Evolutionary conservation across 768 basidiomycete genomes (phyloP).

Genomic region (Leccinum boreale): DNA sequence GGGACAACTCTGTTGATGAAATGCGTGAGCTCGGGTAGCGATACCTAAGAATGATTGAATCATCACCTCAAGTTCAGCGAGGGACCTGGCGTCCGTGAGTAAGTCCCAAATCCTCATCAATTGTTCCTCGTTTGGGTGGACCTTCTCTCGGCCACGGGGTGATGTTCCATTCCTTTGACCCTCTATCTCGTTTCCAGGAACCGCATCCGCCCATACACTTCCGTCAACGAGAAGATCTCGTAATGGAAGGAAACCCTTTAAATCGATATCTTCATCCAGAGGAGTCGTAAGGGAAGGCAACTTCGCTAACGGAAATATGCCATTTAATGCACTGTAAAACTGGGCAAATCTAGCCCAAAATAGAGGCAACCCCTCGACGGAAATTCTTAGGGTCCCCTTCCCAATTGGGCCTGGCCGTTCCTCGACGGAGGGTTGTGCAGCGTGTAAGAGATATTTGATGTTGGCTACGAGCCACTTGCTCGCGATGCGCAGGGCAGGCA

Average conservation of each 20-base stretch:
- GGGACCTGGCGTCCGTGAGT: conserved; percentile 60
- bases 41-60: conserved; percentile 10
- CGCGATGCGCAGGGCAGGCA: conserved; percentile 84
- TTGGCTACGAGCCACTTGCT: conserved; percentile 88
- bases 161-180: conserved; percentile 22
- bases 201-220: conserved; percentile 2
- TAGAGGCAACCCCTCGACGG: conserved; percentile 36
- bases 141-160: conserved; percentile 39
- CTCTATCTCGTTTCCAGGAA: conserved; percentile 22
- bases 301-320: conserved; percentile 63
- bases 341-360: conserved; percentile 76
- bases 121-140: conserved; percentile 93
- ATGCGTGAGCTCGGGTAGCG: conserved; percentile 11
- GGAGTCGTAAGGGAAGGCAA: conserved; percentile 57
- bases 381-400: conserved; percentile 17
- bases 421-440: conserved; percentile 32
- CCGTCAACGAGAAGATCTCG: conserved; percentile 50
- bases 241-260: conserved; percentile 84
- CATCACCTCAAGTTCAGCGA: conserved; percentile 59
- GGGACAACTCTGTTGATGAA: conserved; percentile 24
- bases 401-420: conserved; percentile 5
- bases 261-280: conserved; percentile 88
- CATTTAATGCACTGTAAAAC: conserved; percentile 59
- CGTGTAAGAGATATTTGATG: conserved; percentile 58
- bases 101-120: conserved; percentile 91